Percentiles rank a stretch among this genome's conserved stretches.
These are phyloP conservation scores for Acanthamoeba lenticulata DNA, from an alignment of 208 protist genomes.

Conservation along the genomic window DNA sequence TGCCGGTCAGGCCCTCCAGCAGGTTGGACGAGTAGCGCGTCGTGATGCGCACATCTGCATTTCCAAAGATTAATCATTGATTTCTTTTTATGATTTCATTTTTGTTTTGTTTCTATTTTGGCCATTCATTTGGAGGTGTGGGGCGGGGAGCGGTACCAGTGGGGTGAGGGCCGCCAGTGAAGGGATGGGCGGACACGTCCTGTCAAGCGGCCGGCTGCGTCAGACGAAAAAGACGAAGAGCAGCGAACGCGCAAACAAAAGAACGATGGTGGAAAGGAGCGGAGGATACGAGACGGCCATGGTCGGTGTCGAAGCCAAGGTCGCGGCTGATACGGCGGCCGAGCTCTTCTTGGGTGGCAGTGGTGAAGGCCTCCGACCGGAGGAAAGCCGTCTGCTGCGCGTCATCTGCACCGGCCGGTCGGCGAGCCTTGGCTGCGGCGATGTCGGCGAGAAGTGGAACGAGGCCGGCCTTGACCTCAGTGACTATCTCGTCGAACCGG, in stretches of 20 bases:
- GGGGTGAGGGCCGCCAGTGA: neutral
- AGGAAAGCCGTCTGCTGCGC: neutral
- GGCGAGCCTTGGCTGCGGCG: too few relatives aligned
- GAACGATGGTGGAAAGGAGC: neutral
- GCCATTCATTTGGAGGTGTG: neutral
- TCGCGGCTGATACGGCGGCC: neutral
- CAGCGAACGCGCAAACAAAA: neutral
- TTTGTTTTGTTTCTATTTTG: too few relatives aligned
- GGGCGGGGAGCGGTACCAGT: neutral
- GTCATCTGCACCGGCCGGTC: too few relatives aligned
- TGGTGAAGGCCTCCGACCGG: neutral
- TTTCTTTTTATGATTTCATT: too few relatives aligned
- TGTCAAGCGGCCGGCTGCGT: neutral
- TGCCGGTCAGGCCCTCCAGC: slow-evolving; percentile 18
- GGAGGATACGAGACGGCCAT: neutral
- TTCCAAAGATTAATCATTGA: neutral
- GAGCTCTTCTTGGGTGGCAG: neutral
- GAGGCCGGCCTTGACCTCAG: slow-evolving; percentile 27
- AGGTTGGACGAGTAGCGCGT: slow-evolving; percentile 26
- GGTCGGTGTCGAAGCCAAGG: slow-evolving; percentile 10
- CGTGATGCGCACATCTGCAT: slow-evolving; percentile 12
- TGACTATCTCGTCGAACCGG: slow-evolving; percentile 25
- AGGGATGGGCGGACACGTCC: neutral
- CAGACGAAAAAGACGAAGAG: neutral
- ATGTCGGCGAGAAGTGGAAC: neutral